Percentiles rank a stretch among this genome's conserved stretches.
These are phyloP conservation scores for Viola odorata DNA, from an alignment of 345 rosid species.

Conservation along the genomic window DNA sequence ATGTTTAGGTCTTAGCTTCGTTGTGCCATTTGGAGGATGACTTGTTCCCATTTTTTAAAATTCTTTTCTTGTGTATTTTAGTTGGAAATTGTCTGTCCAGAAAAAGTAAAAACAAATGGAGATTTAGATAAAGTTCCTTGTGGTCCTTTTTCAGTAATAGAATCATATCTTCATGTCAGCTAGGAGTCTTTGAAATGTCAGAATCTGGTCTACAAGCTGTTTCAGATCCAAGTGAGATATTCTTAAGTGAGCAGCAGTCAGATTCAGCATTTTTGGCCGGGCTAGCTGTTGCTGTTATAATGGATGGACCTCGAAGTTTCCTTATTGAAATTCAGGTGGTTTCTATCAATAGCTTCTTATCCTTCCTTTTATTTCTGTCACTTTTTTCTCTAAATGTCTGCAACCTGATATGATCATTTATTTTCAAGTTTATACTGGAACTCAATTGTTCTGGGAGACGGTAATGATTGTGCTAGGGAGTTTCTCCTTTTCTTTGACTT, in stretches of 20 bases:
- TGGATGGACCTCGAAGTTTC: constrained; percentile 89
- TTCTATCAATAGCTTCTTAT: neutral
- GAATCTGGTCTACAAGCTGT: constrained; percentile 68
- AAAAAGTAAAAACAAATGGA: too few relatives aligned
- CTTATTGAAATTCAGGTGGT: constrained; percentile 84
- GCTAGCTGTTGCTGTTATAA: constrained; percentile 76
- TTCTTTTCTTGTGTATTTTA: too few relatives aligned
- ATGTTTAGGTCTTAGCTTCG: too few relatives aligned
- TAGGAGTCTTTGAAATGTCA: constrained; percentile 90
- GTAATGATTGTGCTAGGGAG: neutral
- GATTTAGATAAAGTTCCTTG: too few relatives aligned
- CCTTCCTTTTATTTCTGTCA: neutral
- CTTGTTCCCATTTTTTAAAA: too few relatives aligned
- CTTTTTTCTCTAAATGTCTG: neutral
- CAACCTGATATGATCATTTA: neutral
- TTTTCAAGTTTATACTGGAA: neutral
- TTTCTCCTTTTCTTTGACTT: neutral
- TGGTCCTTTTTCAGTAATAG: neutral
- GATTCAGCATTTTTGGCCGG: constrained; percentile 85
- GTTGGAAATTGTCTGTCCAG: too few relatives aligned
- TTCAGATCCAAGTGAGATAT: constrained; percentile 79
- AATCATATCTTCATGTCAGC: constrained; percentile 40
- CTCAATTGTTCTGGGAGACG: neutral
- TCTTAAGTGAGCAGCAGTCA: constrained; percentile 57
- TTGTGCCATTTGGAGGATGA: too few relatives aligned